A percentile compares a stretch with the other conserved stretches of the same genome.
Conservation (phyloP, 371 early-diverging fungal species). For the Apophysomyces variabilis region DNA sequence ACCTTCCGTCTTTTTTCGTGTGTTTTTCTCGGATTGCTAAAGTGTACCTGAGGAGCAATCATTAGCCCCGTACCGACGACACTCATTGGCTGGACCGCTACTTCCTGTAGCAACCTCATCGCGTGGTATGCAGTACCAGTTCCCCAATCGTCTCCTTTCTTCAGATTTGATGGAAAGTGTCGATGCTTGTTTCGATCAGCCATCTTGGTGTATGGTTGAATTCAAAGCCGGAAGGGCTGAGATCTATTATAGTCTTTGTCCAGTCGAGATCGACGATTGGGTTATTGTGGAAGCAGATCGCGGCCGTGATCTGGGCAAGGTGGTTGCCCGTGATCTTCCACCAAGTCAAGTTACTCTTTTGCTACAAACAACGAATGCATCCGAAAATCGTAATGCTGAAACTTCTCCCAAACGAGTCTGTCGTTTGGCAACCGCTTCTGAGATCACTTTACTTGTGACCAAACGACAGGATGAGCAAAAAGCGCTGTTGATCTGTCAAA, state of each 20-base stretch:
- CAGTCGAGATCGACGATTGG: conserved; percentile 32
- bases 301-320: conserved; percentile 92
- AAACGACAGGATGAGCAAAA: conserved; percentile 86
- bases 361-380: conserved; percentile 14
- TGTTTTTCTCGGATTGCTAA: neutral
- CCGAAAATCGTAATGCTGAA: neutral
- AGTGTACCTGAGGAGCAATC: conserved; percentile 33
- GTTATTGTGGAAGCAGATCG: conserved; percentile 97
- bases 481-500: conserved; percentile 81
- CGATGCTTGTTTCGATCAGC: conserved; percentile 10
- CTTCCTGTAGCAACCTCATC: conserved; percentile 20
- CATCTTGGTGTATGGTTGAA: conserved; percentile 58
- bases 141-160: conserved; percentile 22
- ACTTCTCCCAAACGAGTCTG: conserved; percentile 86
- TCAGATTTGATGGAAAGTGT: conserved; percentile 17
- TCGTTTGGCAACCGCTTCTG: conserved; percentile 78
- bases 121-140: conserved; percentile 16
- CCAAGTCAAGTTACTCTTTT: conserved; percentile 54
- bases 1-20: no score
- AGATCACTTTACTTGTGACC: conserved; percentile 72
- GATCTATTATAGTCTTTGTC: conserved; percentile 40
- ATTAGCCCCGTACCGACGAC: conserved; percentile 27
- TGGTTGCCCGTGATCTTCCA: conserved; percentile 72
- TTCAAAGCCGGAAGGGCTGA: conserved; percentile 87
- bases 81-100: conserved; percentile 31